Conservation (phyloP, 306 rosid species). For the Adenanthera pavonina region DNA sequence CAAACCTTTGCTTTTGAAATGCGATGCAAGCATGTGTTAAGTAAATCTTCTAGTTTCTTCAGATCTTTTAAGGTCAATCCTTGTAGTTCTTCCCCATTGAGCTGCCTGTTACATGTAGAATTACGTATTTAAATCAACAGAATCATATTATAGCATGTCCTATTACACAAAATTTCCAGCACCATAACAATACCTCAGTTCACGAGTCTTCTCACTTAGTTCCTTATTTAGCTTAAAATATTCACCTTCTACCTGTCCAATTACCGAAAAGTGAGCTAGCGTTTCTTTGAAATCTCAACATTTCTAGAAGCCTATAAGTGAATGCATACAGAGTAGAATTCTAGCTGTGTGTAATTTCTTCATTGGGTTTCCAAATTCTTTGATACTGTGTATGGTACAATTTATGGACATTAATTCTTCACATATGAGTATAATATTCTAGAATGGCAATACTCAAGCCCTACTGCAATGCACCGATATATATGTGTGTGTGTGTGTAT, state of each 20-base stretch:
- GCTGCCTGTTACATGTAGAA: neutral
- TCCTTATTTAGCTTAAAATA: neutral
- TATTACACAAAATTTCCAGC: neutral
- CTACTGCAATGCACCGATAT: too few species aligned
- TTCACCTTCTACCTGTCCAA: constrained; percentile 1
- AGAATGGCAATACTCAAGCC: too few species aligned
- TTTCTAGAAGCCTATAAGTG: too few species aligned
- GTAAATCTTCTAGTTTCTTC: neutral
- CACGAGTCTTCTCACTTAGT: constrained; percentile 15
- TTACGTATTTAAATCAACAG: too few species aligned
- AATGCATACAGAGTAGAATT: too few species aligned
- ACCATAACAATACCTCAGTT: constrained; percentile 28
- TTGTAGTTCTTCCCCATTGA: constrained; percentile 27
- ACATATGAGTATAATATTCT: too few species aligned
- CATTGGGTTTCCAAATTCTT: too few species aligned
- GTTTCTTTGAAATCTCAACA: too few species aligned
- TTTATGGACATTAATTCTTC: too few species aligned
- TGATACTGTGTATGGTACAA: too few species aligned
- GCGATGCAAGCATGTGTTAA: neutral
- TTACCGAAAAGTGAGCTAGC: neutral
- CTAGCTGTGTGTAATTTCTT: too few species aligned
- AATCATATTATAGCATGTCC: neutral
- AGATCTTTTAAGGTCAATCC: constrained; percentile 4
- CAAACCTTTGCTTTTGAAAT: constrained; percentile 22
- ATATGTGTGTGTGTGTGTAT: too few species aligned